Evolutionary conservation across 306 rosid genomes (phyloP).

Genomic region (Malus fusca): DNA sequence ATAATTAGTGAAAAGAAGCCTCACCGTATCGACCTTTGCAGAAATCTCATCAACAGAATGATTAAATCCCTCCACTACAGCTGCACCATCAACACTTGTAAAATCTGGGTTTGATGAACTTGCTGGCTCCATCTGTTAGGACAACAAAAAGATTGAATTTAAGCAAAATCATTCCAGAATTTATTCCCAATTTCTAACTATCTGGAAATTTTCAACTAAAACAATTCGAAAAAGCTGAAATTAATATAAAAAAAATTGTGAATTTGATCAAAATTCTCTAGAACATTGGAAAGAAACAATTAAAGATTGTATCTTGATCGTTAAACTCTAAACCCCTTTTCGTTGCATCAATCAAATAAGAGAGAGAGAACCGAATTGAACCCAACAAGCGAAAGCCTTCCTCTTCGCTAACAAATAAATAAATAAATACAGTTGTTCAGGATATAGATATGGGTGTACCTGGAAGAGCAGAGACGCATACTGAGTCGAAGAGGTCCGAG

Average conservation of each 20-base stretch:
- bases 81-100: background rate
- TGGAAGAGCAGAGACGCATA: background rate
- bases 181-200: background rate
- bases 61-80: conserved; percentile 23
- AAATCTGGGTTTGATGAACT: conserved; percentile 15
- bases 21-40: conserved; percentile 36
- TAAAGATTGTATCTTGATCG: background rate
- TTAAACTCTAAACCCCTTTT: too few relatives aligned
- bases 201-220: background rate
- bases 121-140: conserved; percentile 16
- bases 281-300: background rate
- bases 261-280: background rate
- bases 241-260: background rate
- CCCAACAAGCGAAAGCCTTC: background rate
- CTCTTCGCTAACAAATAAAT: background rate
- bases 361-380: background rate
- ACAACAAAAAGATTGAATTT: background rate
- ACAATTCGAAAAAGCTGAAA: background rate
- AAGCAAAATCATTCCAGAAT: background rate
- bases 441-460: background rate
- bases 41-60: conserved; percentile 20
- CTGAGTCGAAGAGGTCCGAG: background rate
- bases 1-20: background rate
- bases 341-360: too few relatives aligned
- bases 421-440: background rate